Evolutionary conservation across 2,329 filamentous ascomycete genomes (phyloP), one percentile per base, ranked within the genome.

Genomic region (Cladosporium sp.): DNA sequence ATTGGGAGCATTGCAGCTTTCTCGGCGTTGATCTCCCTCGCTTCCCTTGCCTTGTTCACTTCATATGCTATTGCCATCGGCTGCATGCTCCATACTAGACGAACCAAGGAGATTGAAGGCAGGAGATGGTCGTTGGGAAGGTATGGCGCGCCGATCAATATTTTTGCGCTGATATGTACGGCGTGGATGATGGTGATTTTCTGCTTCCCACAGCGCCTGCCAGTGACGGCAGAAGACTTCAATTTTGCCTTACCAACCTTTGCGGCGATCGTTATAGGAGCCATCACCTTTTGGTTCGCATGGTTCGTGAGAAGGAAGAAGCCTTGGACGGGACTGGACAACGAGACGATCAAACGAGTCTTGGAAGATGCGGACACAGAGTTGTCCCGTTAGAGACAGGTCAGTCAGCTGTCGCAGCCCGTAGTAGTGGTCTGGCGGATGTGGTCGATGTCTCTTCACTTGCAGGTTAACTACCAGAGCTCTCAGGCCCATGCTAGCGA

Each of bases 1-100:
- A 59, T 68, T 15, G 60, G 60, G 19, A 60, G 55, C 52, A 60
- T 49, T 28, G 56, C 62, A 17, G 65, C 65, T 12, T 59, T 65
- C 22, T 57, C 58, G 6, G 65, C 63, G 22, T 65, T 66, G 56
- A 63, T 62, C 10, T 64, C 64, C 4, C 58, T 66, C 28, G 60
- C 59, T 8, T 65, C 65, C 1, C 42, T 66, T 28, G 65, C 61
- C 1, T 61, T 67, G 25, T 68, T 64, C 54, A 54, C 61, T 9
- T 63, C 62, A 10, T 68, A 66, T 60, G 58, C 63, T 25, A 64
- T 65, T 35, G 64, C 66, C n/a, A 66, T 68, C 42, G 47, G 56
- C 24, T 61, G 60, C 45, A 65, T 65, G 60, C 52, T 62, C 44
- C 49, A 40, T 48, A 58, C 56, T n/a, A 47, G 52, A 17, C 58